Evolutionary conservation across 2,329 filamentous ascomycete species (phyloP).

Genomic region (Plenodomus biglobosus): DNA sequence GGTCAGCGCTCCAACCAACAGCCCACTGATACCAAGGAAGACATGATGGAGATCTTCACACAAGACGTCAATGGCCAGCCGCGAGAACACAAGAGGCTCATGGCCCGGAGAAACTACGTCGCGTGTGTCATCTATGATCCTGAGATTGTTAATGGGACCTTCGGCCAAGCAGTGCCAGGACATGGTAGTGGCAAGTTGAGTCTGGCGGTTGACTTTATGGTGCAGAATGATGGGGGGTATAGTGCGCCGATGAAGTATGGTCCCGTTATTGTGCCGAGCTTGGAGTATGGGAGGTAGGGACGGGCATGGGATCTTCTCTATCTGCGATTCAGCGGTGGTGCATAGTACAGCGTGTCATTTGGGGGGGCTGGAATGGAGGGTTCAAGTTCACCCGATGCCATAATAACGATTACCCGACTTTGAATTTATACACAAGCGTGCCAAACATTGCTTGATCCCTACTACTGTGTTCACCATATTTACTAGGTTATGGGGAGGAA

Average conservation of each 20-base stretch:
- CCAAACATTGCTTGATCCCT: background rate
- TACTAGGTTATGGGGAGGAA: too few relatives aligned
- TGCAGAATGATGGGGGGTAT: conserved; percentile 85
- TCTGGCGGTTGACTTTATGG: conserved; percentile 93
- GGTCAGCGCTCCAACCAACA: conserved; percentile 70
- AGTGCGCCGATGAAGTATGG: conserved; percentile 90
- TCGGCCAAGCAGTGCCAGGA: conserved; percentile 44
- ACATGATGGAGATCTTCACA: conserved; percentile 99
- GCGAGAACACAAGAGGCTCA: conserved; percentile 85
- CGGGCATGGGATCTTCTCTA: background rate
- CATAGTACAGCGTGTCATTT: background rate
- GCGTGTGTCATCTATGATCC: conserved; percentile 94
- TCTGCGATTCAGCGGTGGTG: background rate
- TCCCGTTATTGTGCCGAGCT: conserved; percentile 85
- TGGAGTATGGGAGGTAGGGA: conserved; percentile 53
- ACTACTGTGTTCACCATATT: too few relatives aligned
- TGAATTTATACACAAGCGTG: background rate
- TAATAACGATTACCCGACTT: background rate
- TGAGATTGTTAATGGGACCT: conserved; percentile 63
- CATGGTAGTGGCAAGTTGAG: conserved; percentile 62
- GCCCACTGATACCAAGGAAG: conserved; percentile 91
- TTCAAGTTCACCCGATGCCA: background rate
- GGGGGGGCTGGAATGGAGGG: background rate
- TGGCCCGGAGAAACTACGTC: conserved; percentile 90
- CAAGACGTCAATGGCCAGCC: conserved; percentile 83